Evolutionary conservation across 345 rosid genomes (phyloP), one percentile per base, ranked within the genome.

Genomic region (Camelina laxa): DNA sequence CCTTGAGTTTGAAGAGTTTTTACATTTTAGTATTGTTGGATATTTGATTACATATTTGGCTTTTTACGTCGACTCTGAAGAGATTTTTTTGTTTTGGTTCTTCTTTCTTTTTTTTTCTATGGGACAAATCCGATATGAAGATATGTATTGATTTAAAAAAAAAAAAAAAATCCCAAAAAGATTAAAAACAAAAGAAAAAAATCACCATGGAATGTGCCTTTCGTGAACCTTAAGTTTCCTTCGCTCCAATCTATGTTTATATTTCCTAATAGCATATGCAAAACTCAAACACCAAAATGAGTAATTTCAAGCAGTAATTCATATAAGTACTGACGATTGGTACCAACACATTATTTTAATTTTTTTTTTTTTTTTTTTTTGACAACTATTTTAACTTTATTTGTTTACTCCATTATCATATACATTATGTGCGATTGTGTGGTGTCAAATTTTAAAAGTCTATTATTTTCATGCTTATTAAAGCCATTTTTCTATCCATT

Each of bases 181-280:
- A 7, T 19, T 35, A 19, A 36, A 51, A 51, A 7, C 2, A 53
- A 38, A 36, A 49, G 60, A 54, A 67, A 67, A 67, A 39, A 54
- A 53, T 9, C 58, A 7, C 9, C 13, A 33, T 48, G 14, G 49
- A 20, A 68, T 68, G 63, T 55, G 73, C 63, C n/a, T 54, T 68
- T 41, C 51, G 72, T 68, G 72, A 68, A 68, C 38, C 62, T 41
- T 22, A 55, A 68, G 63, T 39, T 55, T 54, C 45, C 38, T 13
- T 59, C 19, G 45, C 27, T 17, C 10, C 27, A 35, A 17, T 36
- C 17, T 41, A 41, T 12, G 44, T 41, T 41, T 41, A 39, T 41
- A 14, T 13, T 42, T 42, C 48, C 48, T 42, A 42, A 42, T 14
- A 44, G 17, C 42, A 11, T 3, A 3, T 3, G 3, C 5, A 39